Base-by-base conservation (phyloP, 306 rosid species). In the Pachyrhizus erosus region DNA sequence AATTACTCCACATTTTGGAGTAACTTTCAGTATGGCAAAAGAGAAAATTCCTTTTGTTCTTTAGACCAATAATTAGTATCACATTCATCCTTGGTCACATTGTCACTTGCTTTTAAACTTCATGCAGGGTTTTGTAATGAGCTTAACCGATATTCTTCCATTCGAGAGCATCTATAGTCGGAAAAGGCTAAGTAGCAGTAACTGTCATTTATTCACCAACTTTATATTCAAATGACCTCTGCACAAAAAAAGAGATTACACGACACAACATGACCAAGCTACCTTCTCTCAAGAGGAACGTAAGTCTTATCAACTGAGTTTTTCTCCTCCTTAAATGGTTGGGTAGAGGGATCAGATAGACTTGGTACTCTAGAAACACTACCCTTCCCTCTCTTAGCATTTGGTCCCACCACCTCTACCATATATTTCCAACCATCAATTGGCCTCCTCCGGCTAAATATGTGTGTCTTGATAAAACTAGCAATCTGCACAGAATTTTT, bases 381-480 rank as follows among this genome's bases (percentile, higher is more conserved):
- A 45, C 98, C 98, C 82, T 88, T 93, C 49, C 99, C 99, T 89
- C 86, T 93, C 92, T 82, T 89, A 13, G 99, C 97, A 79, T 96
- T 96, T 58, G 99, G 99, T 65, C 99, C 99, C 60, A 96, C 87
- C 83, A 90, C 93, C 90, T 96, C 99, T 82, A 93, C 93, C 99
- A 96, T 92, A 89, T 96, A 93, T 85, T 90, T 96, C 98, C 99
- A 93, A 49, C 98, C 99, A 78, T 96, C 98, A 26, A 93, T 89
- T 24, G 99, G 98, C 84, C 99, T 88, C 83, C 97, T 88, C 77
- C 99, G 83, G 85, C 98, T 96, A 82, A 96, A 96, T 84, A 96
- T 92, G 85, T 93, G 97, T 40, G 96, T 89, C 91, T 96, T 93
- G 89, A 93, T 92, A 70, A 93, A 96, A 89, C 99, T 96, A 77